Conservation (phyloP, 177 flowering plant species). For the Vitis hybrid region DNA sequence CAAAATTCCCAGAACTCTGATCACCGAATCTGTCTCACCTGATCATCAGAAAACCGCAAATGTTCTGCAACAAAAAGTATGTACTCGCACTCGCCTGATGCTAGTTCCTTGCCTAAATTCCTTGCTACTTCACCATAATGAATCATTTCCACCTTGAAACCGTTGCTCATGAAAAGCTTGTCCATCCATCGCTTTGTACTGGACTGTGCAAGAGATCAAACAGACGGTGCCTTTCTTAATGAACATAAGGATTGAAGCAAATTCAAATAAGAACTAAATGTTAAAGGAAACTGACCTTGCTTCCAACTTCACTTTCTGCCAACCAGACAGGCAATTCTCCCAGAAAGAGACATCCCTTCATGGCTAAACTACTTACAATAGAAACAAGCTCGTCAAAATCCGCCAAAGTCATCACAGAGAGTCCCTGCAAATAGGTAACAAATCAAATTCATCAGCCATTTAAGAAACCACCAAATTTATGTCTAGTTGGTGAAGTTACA, state of each 20-base stretch:
- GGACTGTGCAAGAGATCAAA: slow-evolving; percentile 30
- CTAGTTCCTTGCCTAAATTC: slow-evolving; percentile 32
- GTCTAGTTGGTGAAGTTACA: not conserved
- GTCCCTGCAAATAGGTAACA: slow-evolving; percentile 47
- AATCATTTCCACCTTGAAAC: slow-evolving; percentile 54
- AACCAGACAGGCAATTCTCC: slow-evolving; percentile 81
- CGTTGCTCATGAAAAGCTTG: slow-evolving; percentile 70
- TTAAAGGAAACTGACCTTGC: slow-evolving; percentile 34
- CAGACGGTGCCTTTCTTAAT: not conserved
- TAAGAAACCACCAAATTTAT: not conserved
- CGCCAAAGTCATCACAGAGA: slow-evolving; percentile 63
- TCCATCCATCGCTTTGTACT: slow-evolving; percentile 49
- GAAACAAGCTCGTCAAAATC: slow-evolving; percentile 57
- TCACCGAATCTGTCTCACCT: slow-evolving; percentile 40
- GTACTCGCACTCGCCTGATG: slow-evolving; percentile 29
- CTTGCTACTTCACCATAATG: slow-evolving; percentile 44
- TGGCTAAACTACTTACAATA: slow-evolving; percentile 61
- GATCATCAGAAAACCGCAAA: slow-evolving; percentile 76
- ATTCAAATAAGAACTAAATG: not conserved
- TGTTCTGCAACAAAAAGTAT: slow-evolving; percentile 81
- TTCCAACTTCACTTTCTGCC: slow-evolving; percentile 46
- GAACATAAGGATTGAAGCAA: not conserved
- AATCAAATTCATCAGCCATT: not conserved
- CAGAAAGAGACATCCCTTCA: slow-evolving; percentile 57
- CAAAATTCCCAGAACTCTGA: too few relatives aligned